A percentile compares a stretch with the other conserved stretches of the same genome.
phyloP scores from a whole-genome alignment of 202 grass and related monocot genomes.

The Saccharum hybrid region DNA sequence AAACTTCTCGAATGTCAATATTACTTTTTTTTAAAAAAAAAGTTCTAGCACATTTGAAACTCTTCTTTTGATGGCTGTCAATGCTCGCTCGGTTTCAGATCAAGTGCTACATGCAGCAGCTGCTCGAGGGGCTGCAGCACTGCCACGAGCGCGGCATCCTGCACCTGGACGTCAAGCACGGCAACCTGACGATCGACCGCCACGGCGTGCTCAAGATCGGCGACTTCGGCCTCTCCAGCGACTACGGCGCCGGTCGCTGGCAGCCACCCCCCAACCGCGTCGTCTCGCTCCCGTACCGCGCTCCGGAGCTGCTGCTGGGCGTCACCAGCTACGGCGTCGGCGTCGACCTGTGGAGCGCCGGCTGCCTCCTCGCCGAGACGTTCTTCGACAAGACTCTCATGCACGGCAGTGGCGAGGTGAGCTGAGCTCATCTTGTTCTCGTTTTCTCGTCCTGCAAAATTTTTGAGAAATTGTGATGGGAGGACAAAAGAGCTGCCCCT shows the following conservation, averaged over 20 bases:
- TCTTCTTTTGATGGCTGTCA: background rate
- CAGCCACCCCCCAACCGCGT: conserved; percentile 69
- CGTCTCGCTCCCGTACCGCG: conserved; percentile 91
- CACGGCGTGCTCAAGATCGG: conserved; percentile 68
- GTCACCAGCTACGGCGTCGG: conserved; percentile 67
- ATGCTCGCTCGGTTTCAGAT: conserved; percentile 37
- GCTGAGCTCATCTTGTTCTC: background rate
- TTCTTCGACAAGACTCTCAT: conserved; percentile 59
- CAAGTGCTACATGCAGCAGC: conserved; percentile 66
- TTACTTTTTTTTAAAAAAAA: background rate
- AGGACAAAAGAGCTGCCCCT: too few species aligned
- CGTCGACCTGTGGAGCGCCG: conserved; percentile 94
- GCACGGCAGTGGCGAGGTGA: conserved; percentile 67
- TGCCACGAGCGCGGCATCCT: conserved; percentile 75
- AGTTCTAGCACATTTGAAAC: background rate
- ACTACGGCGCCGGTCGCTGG: conserved; percentile 51
- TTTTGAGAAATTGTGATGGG: background rate
- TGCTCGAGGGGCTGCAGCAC: conserved; percentile 60
- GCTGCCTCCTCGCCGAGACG: conserved; percentile 83
- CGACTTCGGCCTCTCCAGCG: conserved; percentile 76
- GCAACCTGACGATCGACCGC: conserved; percentile 66
- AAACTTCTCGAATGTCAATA: background rate
- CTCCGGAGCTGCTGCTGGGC: conserved; percentile 75
- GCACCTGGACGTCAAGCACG: conserved; percentile 77
- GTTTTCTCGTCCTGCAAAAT: background rate